Base-by-base conservation (phyloP, 257 asterid genomes). In the Oldenlandia corymbosa region DNA sequence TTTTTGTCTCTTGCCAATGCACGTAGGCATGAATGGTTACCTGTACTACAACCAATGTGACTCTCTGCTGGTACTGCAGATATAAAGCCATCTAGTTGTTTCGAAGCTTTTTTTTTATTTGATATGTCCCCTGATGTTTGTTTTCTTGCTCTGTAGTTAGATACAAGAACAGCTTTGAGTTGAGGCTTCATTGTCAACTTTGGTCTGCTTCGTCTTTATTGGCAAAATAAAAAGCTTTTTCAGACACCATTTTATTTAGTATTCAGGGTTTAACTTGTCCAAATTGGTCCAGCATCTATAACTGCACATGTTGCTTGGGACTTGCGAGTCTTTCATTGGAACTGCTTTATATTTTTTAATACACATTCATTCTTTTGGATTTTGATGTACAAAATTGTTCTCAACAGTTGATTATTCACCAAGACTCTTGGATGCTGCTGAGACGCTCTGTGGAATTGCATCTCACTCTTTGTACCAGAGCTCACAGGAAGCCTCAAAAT, bases 381-480 rank as follows among this genome's bases (percentile, higher is more conserved):
- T 58, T 49, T 54, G 32, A 54, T 59, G n/a, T n/a, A n/a, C n/a
- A 32, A 13, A 48, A 45, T 67, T 37, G 64, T 41, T 53, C 50
- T 60, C 45, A 45, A 70, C 80, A 83, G 95, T 67, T 26, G 87
- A 77, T 58, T 65, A 65, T 67, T 75, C 95, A 36, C 79, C 85
- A 30, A 54, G 76, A 39, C 58, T 64, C 39, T 43, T 78, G 46
- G 76, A 69, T 72, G 97, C 99, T 70, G 99, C 99, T 69, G 85
- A 81, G 81, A 87, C 85, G 5, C 96, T 92, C 13, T 61, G 79
- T 60, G 78, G 82, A 67, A 76, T 92, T 72, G 84, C 94, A 43
- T 71, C 74, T 0, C 37, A 32, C 65, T 67, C 77, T 36, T 42
- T 64, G 7, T 83, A 72, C 73, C 77, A 75, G 68, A 79, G 69